Conservation (phyloP, 2,329 filamentous ascomycete species). For the Aspergillus sclerotialis region DNA sequence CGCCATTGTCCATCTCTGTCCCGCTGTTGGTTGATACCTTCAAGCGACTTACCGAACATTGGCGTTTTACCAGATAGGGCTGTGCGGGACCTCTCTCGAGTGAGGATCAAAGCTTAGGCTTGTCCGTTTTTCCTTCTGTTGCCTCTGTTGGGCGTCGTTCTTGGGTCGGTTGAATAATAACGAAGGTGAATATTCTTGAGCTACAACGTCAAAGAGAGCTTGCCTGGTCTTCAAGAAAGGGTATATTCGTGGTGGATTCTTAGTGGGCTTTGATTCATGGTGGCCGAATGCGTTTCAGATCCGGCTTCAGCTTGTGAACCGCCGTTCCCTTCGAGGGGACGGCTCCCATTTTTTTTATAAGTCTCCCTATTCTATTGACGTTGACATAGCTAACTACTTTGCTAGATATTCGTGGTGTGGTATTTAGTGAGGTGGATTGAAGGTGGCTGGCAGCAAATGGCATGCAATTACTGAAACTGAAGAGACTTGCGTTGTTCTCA, state of each 20-base stretch:
- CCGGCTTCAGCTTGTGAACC: conserved; percentile 11
- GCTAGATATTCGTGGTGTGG: too few relatives aligned
- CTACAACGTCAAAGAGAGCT: conserved; percentile 6
- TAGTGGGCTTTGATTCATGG: conserved; percentile 3
- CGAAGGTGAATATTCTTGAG: conserved; percentile 8
- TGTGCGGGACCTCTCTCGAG: conserved; percentile 74
- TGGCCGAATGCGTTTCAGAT: conserved; percentile 10
- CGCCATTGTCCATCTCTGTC: conserved; percentile 3
- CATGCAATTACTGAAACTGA: too few relatives aligned
- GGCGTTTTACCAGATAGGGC: conserved; percentile 11
- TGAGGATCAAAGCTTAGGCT: conserved; percentile 93
- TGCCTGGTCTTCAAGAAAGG: conserved; percentile 6
- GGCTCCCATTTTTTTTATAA: conserved; percentile 30
- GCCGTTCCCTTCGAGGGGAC: conserved; percentile 22
- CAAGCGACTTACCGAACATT: neutral
- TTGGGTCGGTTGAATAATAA: conserved; percentile 8
- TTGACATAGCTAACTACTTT: conserved; percentile 24
- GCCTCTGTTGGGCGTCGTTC: conserved; percentile 9
- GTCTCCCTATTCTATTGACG: conserved; percentile 13
- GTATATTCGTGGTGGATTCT: conserved; percentile 5
- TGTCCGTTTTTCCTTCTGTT: conserved; percentile 52
- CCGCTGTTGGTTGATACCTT: conserved; percentile 13
- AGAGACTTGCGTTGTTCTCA: too few relatives aligned
- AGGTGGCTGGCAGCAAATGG: too few relatives aligned
- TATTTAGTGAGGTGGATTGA: too few relatives aligned